Evolutionary conservation across 805 yeast species (phyloP), one percentile per base, ranked within the genome.

Genomic region (Saturnispora sekii): DNA sequence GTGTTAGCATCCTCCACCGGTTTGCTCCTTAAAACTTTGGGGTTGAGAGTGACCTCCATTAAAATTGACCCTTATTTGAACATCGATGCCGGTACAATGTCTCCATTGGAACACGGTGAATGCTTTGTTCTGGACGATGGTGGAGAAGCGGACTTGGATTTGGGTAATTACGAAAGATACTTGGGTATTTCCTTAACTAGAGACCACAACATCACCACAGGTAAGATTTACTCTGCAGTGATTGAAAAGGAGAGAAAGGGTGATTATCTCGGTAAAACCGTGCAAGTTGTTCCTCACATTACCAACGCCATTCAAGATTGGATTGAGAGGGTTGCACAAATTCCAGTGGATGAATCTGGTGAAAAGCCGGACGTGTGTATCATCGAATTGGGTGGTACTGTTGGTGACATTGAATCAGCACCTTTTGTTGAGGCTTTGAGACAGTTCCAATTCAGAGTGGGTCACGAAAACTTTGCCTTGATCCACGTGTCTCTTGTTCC

Each of bases 41-140:
- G 99, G 49, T 74, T 84, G 59, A 81, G 95, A 62, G 97, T 90
- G 51, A 90, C 98, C 4, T 88, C 97, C 12, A 90, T 93, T 70
- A 93, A 93, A 67, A 93, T 93, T 59, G 99, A 93, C 70, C 99
- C 99, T 35, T 93, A 93, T 68, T 85, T 93, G 95, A 93, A 93
- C 69, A 87, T 93, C 55, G 99, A 93, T 70, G 99, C 99, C 34
- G 99, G 99, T 58, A 93, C 99, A 38, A 93, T 93, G 99, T 86
- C 96, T 35, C 99, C 99, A 17, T 72, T 93, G 61, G 99, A 93
- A 67, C 99, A 93, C 63, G 98, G 99, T 57, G 99, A 93, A 67
- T 95, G 96, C 63, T 93, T 93, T 63, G 97, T 93, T 43, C 74
- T 93, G 60, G 85, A 90, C 64, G 99, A 93, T 63, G 99, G 99